These are phyloP conservation scores for Clarireedia sp. DNA, from an alignment of 2,329 filamentous ascomycete genomes.

Conservation along the genomic window DNA sequence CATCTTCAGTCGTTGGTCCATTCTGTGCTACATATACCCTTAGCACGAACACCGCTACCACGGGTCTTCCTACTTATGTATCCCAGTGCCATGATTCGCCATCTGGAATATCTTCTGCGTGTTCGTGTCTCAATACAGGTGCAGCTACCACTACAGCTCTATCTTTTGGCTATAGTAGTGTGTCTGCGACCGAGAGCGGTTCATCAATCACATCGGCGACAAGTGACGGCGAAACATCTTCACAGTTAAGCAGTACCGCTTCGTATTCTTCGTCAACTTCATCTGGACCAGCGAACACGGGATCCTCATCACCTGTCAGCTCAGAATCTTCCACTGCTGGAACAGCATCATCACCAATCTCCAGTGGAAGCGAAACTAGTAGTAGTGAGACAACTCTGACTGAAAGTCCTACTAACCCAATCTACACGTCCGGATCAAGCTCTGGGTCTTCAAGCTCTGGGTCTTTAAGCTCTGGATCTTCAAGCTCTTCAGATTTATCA, in stretches of 20 bases:
- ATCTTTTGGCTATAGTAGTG: not conserved
- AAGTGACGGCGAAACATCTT: not conserved
- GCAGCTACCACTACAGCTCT: not conserved
- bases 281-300: not conserved
- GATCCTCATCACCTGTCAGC: not conserved
- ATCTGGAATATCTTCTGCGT: slow-evolving; percentile 20
- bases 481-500: not conserved
- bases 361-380: not conserved
- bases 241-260: not conserved
- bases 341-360: not conserved
- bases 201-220: not conserved
- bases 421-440: not conserved
- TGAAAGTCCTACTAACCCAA: not conserved
- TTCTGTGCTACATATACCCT: slow-evolving; percentile 25
- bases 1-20: slow-evolving; percentile 11
- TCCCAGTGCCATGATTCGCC: slow-evolving; percentile 18
- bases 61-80: slow-evolving; percentile 20
- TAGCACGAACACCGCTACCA: slow-evolving; percentile 14
- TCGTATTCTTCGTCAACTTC: not conserved
- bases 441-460: not conserved
- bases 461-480: not conserved
- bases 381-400: not conserved
- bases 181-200: not conserved
- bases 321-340: slow-evolving; percentile 5
- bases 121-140: slow-evolving; percentile 18